Conservation (phyloP, 2,329 filamentous ascomycete species). For the Xylaria sp. region DNA sequence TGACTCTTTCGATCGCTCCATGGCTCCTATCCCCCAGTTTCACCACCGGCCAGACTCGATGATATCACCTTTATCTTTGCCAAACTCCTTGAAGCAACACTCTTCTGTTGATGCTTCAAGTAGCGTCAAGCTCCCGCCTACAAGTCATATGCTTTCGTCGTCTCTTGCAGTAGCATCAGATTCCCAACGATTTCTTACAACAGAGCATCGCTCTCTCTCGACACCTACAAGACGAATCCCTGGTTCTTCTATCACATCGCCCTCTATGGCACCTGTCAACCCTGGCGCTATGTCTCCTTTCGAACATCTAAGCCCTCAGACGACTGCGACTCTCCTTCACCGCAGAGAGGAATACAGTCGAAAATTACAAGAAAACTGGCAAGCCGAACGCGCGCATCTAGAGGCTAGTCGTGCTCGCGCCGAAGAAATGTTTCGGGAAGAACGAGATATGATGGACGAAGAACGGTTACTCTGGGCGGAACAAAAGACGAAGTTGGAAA, state of each 20-base stretch:
- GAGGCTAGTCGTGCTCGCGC: conserved; percentile 64
- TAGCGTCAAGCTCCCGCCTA: conserved; percentile 38
- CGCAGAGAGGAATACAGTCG: conserved; percentile 46
- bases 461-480: conserved; percentile 59
- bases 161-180: conserved; percentile 38
- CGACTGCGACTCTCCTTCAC: conserved; percentile 41
- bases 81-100: conserved; percentile 51
- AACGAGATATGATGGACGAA: conserved; percentile 64
- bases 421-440: conserved; percentile 66
- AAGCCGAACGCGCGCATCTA: conserved; percentile 63
- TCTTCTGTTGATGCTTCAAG: conserved; percentile 52
- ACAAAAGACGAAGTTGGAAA: conserved; percentile 56
- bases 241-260: conserved; percentile 41
- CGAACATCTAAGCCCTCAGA: conserved; percentile 40
- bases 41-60: conserved; percentile 50
- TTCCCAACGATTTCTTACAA: conserved; percentile 43
- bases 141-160: conserved; percentile 42
- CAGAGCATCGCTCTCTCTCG: conserved; percentile 45
- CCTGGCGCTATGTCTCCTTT: conserved; percentile 37
- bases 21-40: conserved; percentile 42
- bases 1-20: conserved; percentile 49
- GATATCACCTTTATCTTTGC: conserved; percentile 55
- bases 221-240: conserved; percentile 42
- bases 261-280: conserved; percentile 36
- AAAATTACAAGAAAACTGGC: conserved; percentile 59